These are phyloP conservation scores for Silene vulgaris DNA, from an alignment of 179 eudicot genomes.

Conservation along the genomic window DNA sequence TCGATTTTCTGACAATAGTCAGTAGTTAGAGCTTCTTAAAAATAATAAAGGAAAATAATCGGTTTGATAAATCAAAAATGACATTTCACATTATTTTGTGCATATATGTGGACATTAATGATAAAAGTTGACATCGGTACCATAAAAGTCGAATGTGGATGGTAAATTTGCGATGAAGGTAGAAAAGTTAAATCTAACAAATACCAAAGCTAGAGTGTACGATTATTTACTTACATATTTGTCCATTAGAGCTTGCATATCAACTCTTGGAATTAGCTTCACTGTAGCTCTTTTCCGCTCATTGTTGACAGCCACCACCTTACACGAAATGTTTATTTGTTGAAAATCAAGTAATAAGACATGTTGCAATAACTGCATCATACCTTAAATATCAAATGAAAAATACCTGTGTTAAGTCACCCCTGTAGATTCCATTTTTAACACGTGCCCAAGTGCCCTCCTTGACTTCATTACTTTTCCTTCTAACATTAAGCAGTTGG, in stretches of 20 bases:
- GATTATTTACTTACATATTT: conserved; percentile 59
- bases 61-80: background rate
- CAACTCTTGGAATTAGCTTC: conserved; percentile 86
- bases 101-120: background rate
- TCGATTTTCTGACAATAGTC: background rate
- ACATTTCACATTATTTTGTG: background rate
- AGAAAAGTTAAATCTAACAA: background rate
- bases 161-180: background rate
- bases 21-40: background rate
- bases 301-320: conserved; percentile 71
- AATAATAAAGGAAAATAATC: background rate
- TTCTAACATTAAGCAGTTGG: conserved; percentile 56
- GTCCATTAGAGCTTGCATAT: conserved; percentile 67
- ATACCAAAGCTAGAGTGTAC: background rate
- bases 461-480: conserved; percentile 49
- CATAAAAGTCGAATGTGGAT: background rate
- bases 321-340: conserved; percentile 13
- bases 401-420: conserved; percentile 79
- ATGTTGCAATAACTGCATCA: background rate
- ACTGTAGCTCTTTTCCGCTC: conserved; percentile 68
- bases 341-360: conserved; percentile 11
- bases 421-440: conserved; percentile 79
- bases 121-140: background rate
- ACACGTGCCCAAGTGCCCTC: conserved; percentile 85
- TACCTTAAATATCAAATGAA: conserved; percentile 3